Evolutionary conservation across 2,329 filamentous ascomycete genomes (phyloP), one percentile per base, ranked within the genome.

Genomic region (Aspergillus melleus): DNA sequence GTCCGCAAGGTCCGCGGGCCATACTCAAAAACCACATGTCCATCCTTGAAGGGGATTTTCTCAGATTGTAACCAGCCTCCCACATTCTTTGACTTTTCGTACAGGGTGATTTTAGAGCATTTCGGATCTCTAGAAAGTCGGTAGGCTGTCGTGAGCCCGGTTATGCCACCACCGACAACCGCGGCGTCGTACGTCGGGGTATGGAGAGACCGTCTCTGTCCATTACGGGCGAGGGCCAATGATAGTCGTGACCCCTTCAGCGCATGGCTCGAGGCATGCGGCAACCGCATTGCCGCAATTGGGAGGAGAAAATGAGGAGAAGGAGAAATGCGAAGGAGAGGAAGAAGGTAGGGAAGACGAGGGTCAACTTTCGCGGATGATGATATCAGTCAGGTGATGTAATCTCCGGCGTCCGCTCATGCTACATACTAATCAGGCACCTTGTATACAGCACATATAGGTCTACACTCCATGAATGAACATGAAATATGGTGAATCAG

Each of bases 1-100:
- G 76, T 85, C 59, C 90, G 83, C 66, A 96, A 77, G 56, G 91
- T 91, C 68, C 94, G 85, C 22, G 95, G 91, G 0, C 94, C 95
- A 66, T 86, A 85, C 78, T 99, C 94, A 69, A 98, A 92, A 29
- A 90, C 76, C 36, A 96, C 84, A 52, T 82, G 76, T 22, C 83
- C 81, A 16, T 86, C 90, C 42, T 83, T 81, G 4, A 82, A 77
- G 1, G 84, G 74, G 12, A 90, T 81, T 54, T 78, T 79, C 65
- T 88, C 83, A 1, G 90, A 92, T 63, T 87, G 79, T 46, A 98
- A 81, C 93, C 93, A 98, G 50, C 95, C 95, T 49, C 95, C 95
- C 0, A 94, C 74, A 20, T 86, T 82, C 22, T 84, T 73, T 29
- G 81, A 84, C 20, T 84, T 84, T 74, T 99, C 95, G 75, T 92